phyloP scores from a whole-genome alignment of 148 eudicot species.

The Polygonum aviculare region DNA sequence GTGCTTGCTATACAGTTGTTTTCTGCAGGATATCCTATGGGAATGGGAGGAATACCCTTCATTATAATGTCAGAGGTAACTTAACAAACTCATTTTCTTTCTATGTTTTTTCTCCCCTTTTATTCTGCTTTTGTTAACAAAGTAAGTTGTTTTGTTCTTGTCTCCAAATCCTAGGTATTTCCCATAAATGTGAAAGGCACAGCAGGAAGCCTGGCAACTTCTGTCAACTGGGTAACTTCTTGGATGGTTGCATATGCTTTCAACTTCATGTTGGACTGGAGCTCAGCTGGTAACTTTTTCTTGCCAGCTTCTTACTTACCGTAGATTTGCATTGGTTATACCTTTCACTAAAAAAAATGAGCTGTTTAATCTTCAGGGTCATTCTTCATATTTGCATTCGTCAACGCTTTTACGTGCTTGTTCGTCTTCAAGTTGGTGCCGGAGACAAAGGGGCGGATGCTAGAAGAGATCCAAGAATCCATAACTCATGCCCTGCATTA shows the following conservation, averaged over 20 bases:
- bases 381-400: conserved; percentile 14
- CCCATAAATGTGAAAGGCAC: conserved; percentile 21
- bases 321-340: background rate
- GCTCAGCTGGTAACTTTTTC: conserved; percentile 10
- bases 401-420: conserved; percentile 8
- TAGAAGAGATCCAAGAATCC: conserved; percentile 19
- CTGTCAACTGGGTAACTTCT: conserved; percentile 16
- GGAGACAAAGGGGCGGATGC: conserved; percentile 16
- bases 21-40: conserved; percentile 20
- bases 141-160: background rate
- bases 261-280: conserved; percentile 21
- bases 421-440: conserved; percentile 19
- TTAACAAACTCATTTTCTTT: background rate
- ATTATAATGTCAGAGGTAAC: conserved; percentile 28
- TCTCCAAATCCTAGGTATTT: conserved; percentile 3
- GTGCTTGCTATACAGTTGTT: conserved; percentile 14
- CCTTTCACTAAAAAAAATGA: background rate
- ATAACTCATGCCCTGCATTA: background rate
- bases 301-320: background rate
- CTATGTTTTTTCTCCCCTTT: background rate
- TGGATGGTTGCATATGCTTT: conserved; percentile 16
- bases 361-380: conserved; percentile 12
- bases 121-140: background rate
- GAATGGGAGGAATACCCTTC: conserved; percentile 32
- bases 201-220: conserved; percentile 16